Conservation (phyloP, 148 eudicot genomes). For the Drosera capensis region DNA sequence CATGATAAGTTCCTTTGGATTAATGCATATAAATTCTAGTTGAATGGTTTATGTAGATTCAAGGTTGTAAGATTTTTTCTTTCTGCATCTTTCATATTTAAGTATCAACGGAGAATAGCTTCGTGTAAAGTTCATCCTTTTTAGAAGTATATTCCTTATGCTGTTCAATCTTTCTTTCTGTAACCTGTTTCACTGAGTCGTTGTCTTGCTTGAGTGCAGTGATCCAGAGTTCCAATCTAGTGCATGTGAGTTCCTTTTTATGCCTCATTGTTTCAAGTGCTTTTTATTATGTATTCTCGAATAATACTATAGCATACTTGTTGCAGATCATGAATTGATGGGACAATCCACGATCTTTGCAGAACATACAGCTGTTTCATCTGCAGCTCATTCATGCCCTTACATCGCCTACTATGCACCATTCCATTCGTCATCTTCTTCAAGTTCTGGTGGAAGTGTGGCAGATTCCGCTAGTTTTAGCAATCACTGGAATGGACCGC, state of each 20-base stretch:
- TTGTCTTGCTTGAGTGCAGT: not conserved
- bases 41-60: too few relatives aligned
- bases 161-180: not conserved
- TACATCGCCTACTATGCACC: slow-evolving; percentile 76
- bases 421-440: slow-evolving; percentile 53
- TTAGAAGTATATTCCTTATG: not conserved
- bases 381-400: slow-evolving; percentile 70
- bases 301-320: too few relatives aligned
- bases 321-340: slow-evolving; percentile 73
- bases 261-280: not conserved
- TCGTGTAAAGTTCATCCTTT: too few relatives aligned
- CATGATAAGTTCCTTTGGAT: too few relatives aligned
- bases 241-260: not conserved
- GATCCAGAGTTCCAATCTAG: not conserved
- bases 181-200: not conserved
- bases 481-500: slow-evolving; percentile 64
- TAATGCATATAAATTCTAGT: too few relatives aligned
- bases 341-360: slow-evolving; percentile 54
- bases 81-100: not conserved
- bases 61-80: too few relatives aligned
- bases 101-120: not conserved
- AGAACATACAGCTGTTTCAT: slow-evolving; percentile 64
- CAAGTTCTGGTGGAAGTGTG: slow-evolving; percentile 34
- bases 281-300: not conserved
- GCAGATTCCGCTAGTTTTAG: slow-evolving; percentile 49